These are phyloP conservation scores for Hypocrella siamensis DNA, from an alignment of 2,329 filamentous ascomycete genomes.

Conservation along the genomic window DNA sequence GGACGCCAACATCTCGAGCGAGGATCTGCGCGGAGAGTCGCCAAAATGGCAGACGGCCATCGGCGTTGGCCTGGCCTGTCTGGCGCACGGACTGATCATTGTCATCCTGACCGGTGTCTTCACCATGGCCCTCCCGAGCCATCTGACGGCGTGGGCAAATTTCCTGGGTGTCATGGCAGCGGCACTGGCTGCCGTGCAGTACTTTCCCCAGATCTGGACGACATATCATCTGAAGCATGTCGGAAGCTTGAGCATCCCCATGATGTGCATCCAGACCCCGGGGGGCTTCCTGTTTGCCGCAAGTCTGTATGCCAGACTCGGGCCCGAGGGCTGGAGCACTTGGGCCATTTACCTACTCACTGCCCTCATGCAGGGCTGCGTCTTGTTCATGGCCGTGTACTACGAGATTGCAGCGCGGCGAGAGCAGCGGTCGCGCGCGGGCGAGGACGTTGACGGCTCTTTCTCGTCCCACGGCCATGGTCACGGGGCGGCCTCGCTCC, in stretches of 20 bases:
- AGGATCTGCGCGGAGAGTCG: constrained; percentile 31
- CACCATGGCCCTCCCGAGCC: constrained; percentile 41
- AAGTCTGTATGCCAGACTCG: constrained; percentile 67
- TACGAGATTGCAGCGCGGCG: constrained; percentile 44
- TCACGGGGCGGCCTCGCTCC: constrained; percentile 13
- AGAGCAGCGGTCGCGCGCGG: constrained; percentile 11
- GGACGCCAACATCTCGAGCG: constrained; percentile 31
- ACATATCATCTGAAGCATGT: constrained; percentile 76
- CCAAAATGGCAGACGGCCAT: constrained; percentile 68
- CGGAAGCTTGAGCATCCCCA: constrained; percentile 82
- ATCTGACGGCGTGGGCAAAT: constrained; percentile 70
- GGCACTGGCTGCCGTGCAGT: constrained; percentile 70
- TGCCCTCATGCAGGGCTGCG: constrained; percentile 64
- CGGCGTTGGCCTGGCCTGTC: constrained; percentile 53
- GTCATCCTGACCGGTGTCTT: constrained; percentile 56
- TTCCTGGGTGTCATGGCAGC: constrained; percentile 68
- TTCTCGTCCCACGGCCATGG: constrained; percentile 8
- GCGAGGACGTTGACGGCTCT: constrained; percentile 10
- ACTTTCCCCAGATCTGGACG: constrained; percentile 87
- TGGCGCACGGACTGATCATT: constrained; percentile 59
- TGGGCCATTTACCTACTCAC: constrained; percentile 89
- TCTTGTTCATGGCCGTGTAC: constrained; percentile 66
- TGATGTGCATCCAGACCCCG: constrained; percentile 97
- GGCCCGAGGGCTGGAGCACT: constrained; percentile 77
- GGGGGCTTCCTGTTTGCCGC: constrained; percentile 81